A percentile compares a stretch with the other conserved stretches of the same genome.
These are phyloP conservation scores for Liriodendron chinense DNA, from an alignment of 164 flowering plant species.

Conservation along the genomic window DNA sequence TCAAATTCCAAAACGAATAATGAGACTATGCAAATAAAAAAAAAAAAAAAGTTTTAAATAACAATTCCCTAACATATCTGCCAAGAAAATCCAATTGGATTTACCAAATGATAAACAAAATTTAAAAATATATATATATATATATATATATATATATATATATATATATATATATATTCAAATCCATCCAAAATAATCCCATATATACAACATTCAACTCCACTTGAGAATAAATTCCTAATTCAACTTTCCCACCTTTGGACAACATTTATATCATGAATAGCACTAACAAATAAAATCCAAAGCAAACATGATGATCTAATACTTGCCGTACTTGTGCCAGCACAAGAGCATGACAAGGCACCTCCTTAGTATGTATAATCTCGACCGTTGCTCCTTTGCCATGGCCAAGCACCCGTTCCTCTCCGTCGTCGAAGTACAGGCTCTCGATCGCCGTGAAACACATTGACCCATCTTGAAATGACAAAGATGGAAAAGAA, in stretches of 20 bases:
- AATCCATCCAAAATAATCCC: background rate
- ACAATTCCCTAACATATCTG: too few species aligned
- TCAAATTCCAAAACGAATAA: too few species aligned
- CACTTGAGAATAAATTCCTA: background rate
- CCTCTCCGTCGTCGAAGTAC: constrained; percentile 3
- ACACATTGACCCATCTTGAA: constrained; percentile 13
- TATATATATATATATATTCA: too few species aligned
- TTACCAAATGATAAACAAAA: too few species aligned
- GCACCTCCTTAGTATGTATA: constrained; percentile 23
- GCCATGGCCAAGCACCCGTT: constrained; percentile 15
- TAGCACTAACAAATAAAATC: background rate
- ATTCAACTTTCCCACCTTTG: background rate
- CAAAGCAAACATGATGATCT: background rate
- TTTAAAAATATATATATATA: too few species aligned
- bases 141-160: too few species aligned
- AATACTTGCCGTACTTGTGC: constrained; percentile 9
- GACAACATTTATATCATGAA: background rate
- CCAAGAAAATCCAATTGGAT: too few species aligned
- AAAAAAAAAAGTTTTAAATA: too few species aligned
- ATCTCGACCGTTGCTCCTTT: constrained; percentile 20
- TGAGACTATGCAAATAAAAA: too few species aligned
- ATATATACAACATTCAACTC: background rate
- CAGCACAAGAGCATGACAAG: constrained; percentile 19
- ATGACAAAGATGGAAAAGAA: background rate
- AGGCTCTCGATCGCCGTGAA: constrained; percentile 1